These are phyloP conservation scores for Suhomyces chickasaworum DNA, from an alignment of 1,139 yeast species.

Conservation along the genomic window DNA sequence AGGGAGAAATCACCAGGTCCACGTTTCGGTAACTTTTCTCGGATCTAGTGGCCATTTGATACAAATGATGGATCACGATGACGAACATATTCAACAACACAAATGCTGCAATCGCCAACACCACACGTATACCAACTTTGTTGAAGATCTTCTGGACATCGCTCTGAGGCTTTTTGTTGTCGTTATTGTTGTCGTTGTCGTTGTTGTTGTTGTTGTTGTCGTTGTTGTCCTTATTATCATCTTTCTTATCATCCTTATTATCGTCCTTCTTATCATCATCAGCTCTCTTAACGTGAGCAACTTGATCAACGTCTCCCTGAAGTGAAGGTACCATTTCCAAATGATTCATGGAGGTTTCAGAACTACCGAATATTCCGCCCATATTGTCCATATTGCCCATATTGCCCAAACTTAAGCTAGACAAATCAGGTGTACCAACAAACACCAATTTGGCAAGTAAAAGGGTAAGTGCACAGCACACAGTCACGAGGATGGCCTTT, in stretches of 20 bases:
- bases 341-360: neutral
- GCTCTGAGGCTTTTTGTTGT: conserved; percentile 11
- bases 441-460: conserved; percentile 4
- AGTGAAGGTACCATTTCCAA: neutral
- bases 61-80: conserved; percentile 40
- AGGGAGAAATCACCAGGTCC: conserved; percentile 42
- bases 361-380: neutral
- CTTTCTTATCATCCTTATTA: conserved; percentile 2
- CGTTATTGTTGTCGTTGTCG: conserved; percentile 5
- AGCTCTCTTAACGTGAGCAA: conserved; percentile 9
- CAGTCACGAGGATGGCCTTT: conserved; percentile 7
- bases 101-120: conserved; percentile 35
- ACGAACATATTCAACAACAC: conserved; percentile 37
- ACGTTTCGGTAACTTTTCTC: conserved; percentile 38
- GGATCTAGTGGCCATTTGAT: conserved; percentile 30
- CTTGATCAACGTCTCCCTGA: neutral
- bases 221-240: conserved; percentile 12
- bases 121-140: conserved; percentile 23
- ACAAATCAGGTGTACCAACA: neutral
- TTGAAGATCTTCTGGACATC: conserved; percentile 15
- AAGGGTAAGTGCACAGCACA: conserved; percentile 3
- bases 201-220: conserved; percentile 1
- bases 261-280: conserved; percentile 3
- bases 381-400: no score
- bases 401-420: neutral